phyloP scores from a whole-genome alignment of 192 early-diverging fungal genomes.

The Physocladia obscura region DNA sequence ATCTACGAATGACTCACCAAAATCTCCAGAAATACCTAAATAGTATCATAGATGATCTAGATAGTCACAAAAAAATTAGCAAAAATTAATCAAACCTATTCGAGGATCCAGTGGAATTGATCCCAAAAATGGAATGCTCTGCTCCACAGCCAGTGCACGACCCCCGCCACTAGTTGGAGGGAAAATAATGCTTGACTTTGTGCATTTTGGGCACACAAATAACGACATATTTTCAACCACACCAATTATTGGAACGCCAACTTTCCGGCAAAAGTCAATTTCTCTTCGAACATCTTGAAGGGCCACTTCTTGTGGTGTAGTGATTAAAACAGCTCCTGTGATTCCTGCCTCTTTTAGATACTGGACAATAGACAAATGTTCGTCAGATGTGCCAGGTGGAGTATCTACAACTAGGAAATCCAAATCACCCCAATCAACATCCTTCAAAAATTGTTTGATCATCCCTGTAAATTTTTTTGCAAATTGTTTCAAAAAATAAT shows the following conservation, averaged over 20 bases:
- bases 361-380: slow-evolving; percentile 90
- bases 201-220: slow-evolving; percentile 49
- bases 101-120: slow-evolving; percentile 88
- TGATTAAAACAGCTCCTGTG: slow-evolving; percentile 91
- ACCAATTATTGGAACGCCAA: slow-evolving; percentile 46
- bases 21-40: slow-evolving; percentile 82
- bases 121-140: slow-evolving; percentile 83
- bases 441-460: slow-evolving; percentile 95
- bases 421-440: slow-evolving; percentile 94
- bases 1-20: slow-evolving; percentile 87
- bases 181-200: slow-evolving; percentile 87
- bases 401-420: slow-evolving; percentile 97
- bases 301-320: slow-evolving; percentile 84
- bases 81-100: slow-evolving; percentile 48
- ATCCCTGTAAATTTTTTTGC: slow-evolving; percentile 73
- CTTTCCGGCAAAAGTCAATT: slow-evolving; percentile 59
- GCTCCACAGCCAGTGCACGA: slow-evolving; percentile 82
- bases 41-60: no score
- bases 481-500: no score
- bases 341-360: slow-evolving; percentile 76
- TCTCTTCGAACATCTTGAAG: slow-evolving; percentile 62
- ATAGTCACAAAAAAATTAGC: no score
- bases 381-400: slow-evolving; percentile 96
- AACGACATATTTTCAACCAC: slow-evolving; percentile 59
- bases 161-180: slow-evolving; percentile 81